Evolutionary conservation across 768 basidiomycete genomes (phyloP).

Genomic region (Dentipellis fragilis): DNA sequence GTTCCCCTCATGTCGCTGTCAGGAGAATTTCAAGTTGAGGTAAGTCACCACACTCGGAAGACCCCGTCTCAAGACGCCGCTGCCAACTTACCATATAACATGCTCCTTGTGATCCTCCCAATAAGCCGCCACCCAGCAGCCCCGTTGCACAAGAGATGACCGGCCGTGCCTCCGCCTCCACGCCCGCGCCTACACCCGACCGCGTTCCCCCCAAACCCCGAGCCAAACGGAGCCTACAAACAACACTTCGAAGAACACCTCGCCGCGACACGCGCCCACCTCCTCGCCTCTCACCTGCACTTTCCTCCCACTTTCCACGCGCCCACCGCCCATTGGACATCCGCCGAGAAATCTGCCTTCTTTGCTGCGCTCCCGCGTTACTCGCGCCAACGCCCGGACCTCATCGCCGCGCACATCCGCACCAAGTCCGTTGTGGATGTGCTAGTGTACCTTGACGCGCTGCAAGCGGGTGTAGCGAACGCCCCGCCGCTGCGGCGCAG

Average conservation of each 20-base stretch:
- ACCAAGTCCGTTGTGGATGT: constrained; percentile 64
- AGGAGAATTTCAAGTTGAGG: too few relatives aligned
- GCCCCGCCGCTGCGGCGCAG: constrained; percentile 4
- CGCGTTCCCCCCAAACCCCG: neutral
- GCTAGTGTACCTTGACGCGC: constrained; percentile 48
- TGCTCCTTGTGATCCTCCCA: too few relatives aligned
- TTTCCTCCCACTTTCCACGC: constrained; percentile 17
- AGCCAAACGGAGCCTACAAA: neutral
- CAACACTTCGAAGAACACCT: constrained; percentile 6
- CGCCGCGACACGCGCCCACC: constrained; percentile 4
- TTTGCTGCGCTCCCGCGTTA: constrained; percentile 59
- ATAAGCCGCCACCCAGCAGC: too few relatives aligned
- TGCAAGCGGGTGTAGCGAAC: constrained; percentile 19
- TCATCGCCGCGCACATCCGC: constrained; percentile 58
- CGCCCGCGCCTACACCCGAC: too few relatives aligned
- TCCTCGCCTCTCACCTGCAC: neutral
- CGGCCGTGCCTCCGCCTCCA: neutral
- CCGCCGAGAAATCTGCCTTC: constrained; percentile 57
- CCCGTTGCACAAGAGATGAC: too few relatives aligned
- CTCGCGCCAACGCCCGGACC: constrained; percentile 68
- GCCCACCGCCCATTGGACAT: constrained; percentile 45
- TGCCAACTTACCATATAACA: too few relatives aligned
- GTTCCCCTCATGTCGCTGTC: too few relatives aligned
- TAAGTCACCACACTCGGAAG: too few relatives aligned
- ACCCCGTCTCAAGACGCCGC: too few relatives aligned